These are phyloP conservation scores for Tephrocybe sp. DNA, from an alignment of 768 basidiomycete species.

Conservation along the genomic window DNA sequence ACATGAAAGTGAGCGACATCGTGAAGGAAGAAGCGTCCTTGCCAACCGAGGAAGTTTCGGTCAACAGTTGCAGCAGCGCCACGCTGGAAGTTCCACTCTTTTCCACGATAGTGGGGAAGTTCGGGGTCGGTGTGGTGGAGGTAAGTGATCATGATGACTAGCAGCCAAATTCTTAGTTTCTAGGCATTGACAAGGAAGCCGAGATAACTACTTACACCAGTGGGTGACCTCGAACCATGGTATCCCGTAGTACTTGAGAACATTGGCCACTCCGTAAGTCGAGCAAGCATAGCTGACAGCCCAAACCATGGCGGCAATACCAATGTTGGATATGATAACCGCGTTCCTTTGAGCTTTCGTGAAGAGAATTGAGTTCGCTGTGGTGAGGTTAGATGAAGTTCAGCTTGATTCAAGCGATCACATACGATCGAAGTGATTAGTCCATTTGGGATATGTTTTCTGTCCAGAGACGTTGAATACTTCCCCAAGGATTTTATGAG, in stretches of 20 bases:
- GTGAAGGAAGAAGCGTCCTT: conserved; percentile 65
- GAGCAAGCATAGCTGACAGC: conserved; percentile 34
- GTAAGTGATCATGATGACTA: too few relatives aligned
- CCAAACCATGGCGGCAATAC: conserved; percentile 48
- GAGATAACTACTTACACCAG: conserved; percentile 58
- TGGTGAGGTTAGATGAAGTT: not conserved
- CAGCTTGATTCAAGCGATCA: conserved; percentile 8
- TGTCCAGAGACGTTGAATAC: conserved; percentile 52
- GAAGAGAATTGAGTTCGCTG: conserved; percentile 59
- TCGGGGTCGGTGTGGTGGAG: conserved; percentile 61
- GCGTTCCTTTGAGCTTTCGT: conserved; percentile 48
- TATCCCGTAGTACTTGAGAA: conserved; percentile 50
- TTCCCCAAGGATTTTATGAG: too few relatives aligned
- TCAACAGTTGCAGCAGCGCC: conserved; percentile 64
- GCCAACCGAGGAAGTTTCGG: conserved; percentile 58
- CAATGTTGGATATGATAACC: conserved; percentile 58
- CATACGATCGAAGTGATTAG: conserved; percentile 66
- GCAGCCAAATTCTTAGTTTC: too few relatives aligned
- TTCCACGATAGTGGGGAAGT: conserved; percentile 58
- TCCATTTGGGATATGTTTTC: conserved; percentile 62
- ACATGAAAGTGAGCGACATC: conserved; percentile 65
- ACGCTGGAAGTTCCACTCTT: conserved; percentile 59
- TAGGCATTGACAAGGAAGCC: too few relatives aligned
- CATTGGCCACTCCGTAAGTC: conserved; percentile 35
- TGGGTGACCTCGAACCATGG: conserved; percentile 58